Evolutionary conservation across 805 yeast genomes (phyloP).

Genomic region (Candida jianshihensis): DNA sequence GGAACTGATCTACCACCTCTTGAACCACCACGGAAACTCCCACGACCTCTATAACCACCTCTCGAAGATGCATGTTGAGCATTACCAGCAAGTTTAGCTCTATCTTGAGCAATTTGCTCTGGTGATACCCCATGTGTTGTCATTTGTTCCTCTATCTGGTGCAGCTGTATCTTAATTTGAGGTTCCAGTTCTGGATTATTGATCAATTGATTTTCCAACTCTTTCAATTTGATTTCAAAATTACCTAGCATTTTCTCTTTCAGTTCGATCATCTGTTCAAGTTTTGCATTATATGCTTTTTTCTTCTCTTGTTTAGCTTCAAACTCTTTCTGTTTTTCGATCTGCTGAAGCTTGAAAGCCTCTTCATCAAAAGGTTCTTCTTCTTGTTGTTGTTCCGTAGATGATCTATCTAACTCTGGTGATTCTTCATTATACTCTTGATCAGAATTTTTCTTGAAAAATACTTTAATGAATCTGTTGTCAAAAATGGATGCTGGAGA

Average conservation of each 20-base stretch:
- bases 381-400: not conserved
- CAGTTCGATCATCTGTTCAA: constrained; percentile 25
- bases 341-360: constrained; percentile 29
- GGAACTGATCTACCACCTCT: constrained; percentile 9
- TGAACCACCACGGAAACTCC: constrained; percentile 2
- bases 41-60: constrained; percentile 9
- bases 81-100: constrained; percentile 12
- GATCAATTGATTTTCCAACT: constrained; percentile 11
- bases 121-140: constrained; percentile 15
- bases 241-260: constrained; percentile 29
- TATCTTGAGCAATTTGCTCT: constrained; percentile 15
- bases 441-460: constrained; percentile 25
- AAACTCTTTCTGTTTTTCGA: constrained; percentile 33
- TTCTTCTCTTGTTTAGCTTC: constrained; percentile 31
- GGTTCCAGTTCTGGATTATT: constrained; percentile 13
- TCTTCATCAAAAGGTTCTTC: constrained; percentile 27
- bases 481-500: constrained; percentile 38
- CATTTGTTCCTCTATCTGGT: constrained; percentile 15
- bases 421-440: not conserved
- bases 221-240: constrained; percentile 24
- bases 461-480: constrained; percentile 43
- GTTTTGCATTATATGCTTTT: constrained; percentile 25
- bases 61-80: constrained; percentile 1
- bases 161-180: constrained; percentile 7
- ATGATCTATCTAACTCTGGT: not conserved